Evolutionary conservation across 1,139 yeast genomes (phyloP).

Genomic region (Meyerozyma carpophila): DNA sequence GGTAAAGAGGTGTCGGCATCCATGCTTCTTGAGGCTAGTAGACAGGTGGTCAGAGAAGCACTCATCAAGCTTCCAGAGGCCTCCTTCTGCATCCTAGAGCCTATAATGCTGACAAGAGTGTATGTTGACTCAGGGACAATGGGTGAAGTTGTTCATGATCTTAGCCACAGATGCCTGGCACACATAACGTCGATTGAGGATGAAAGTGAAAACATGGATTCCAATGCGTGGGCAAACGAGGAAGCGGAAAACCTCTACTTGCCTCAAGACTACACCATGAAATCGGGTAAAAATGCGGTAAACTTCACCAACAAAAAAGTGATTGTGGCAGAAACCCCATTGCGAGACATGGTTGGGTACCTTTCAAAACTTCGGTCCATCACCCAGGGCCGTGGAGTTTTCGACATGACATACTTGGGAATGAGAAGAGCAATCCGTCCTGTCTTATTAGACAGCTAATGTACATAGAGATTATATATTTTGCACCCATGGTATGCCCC

Average conservation of each 20-base stretch:
- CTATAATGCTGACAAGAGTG: slow-evolving; percentile 77
- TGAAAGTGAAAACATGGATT: slow-evolving; percentile 39
- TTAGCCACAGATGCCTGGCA: slow-evolving; percentile 65
- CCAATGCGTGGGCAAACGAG: slow-evolving; percentile 39
- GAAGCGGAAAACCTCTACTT: slow-evolving; percentile 49
- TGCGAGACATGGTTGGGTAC: slow-evolving; percentile 88
- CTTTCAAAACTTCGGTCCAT: slow-evolving; percentile 69
- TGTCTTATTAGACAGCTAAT: background rate
- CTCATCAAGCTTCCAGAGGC: background rate
- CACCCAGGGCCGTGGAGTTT: slow-evolving; percentile 86
- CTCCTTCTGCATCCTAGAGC: slow-evolving; percentile 63
- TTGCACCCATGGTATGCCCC: background rate
- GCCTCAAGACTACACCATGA: slow-evolving; percentile 54
- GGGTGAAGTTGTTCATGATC: slow-evolving; percentile 81
- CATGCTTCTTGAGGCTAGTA: slow-evolving; percentile 24
- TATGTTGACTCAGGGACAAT: slow-evolving; percentile 64
- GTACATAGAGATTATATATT: background rate
- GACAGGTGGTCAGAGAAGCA: slow-evolving; percentile 26
- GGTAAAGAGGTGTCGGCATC: slow-evolving; percentile 24
- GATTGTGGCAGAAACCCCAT: slow-evolving; percentile 74
- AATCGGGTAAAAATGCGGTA: slow-evolving; percentile 4
- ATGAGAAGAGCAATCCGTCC: slow-evolving; percentile 53
- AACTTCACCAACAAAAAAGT: slow-evolving; percentile 42
- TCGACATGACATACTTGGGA: slow-evolving; percentile 71
- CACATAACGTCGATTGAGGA: slow-evolving; percentile 61